Evolutionary conservation across 371 early-diverging fungal species (phyloP).

Genomic region (Saksenaea oblongispora): DNA sequence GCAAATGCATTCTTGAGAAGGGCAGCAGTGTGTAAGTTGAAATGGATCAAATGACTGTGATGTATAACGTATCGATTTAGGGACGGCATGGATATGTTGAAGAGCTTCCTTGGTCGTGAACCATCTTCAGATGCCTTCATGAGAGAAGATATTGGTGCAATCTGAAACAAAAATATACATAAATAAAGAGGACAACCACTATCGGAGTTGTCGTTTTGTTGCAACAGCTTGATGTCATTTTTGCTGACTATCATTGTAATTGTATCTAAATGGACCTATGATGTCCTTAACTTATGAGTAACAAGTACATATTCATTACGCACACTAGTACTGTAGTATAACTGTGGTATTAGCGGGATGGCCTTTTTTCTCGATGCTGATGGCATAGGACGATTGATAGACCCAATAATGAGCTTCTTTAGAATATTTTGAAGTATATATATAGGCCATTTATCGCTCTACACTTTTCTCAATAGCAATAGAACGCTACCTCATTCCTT

Average conservation of each 20-base stretch:
- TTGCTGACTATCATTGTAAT: background rate
- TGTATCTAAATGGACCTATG: no score
- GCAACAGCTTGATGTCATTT: background rate
- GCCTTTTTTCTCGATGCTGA: no score
- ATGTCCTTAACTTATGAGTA: no score
- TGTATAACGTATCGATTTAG: background rate
- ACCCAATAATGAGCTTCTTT: no score
- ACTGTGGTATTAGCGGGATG: no score
- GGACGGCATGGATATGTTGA: slow-evolving; percentile 59
- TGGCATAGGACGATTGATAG: no score
- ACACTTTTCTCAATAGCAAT: no score
- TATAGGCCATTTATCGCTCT: no score
- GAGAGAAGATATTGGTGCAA: slow-evolving; percentile 48
- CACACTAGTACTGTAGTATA: no score
- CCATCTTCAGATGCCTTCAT: slow-evolving; percentile 81
- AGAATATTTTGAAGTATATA: no score
- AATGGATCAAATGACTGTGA: background rate
- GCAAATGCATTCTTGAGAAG: slow-evolving; percentile 65
- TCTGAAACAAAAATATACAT: slow-evolving; percentile 6
- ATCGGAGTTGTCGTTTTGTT: background rate
- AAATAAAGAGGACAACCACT: background rate
- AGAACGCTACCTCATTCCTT: no score
- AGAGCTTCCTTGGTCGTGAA: slow-evolving; percentile 81
- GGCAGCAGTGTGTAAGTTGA: slow-evolving; percentile 65
- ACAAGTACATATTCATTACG: no score